phyloP scores from a whole-genome alignment of 192 early-diverging fungal genomes.

The Backusella australiensis region DNA sequence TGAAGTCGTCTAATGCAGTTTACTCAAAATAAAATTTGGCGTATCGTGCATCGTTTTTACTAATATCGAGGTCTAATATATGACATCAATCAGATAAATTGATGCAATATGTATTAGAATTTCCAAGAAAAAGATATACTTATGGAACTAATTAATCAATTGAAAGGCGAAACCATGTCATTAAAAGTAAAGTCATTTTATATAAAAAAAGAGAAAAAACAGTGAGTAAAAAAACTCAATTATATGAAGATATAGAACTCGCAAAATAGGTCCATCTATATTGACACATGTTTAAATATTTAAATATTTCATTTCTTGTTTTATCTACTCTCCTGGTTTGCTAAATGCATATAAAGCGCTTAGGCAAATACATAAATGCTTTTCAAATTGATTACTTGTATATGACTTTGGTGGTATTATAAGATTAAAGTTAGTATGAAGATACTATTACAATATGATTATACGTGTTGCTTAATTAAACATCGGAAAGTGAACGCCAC shows the following conservation, averaged over 20 bases:
- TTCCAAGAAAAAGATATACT: background rate
- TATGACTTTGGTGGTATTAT: background rate
- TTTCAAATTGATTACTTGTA: background rate
- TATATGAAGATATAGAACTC: no score
- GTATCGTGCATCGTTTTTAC: background rate
- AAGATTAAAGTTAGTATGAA: background rate
- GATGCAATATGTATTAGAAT: background rate
- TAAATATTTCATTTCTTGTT: background rate
- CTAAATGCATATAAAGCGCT: background rate
- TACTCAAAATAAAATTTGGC: no score
- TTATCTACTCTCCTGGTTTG: background rate
- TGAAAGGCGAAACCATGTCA: background rate
- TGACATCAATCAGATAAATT: background rate
- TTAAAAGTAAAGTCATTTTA: background rate
- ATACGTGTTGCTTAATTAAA: background rate
- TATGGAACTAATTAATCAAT: background rate
- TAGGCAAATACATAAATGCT: background rate
- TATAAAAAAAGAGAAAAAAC: background rate
- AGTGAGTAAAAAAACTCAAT: no score
- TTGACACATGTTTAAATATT: background rate
- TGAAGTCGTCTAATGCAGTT: no score
- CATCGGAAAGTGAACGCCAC: background rate
- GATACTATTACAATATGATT: background rate
- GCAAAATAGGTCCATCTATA: background rate
- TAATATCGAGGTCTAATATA: background rate